Evolutionary conservation across 2,329 filamentous ascomycete genomes (phyloP).

Genomic region (Falciphora oryzae): DNA sequence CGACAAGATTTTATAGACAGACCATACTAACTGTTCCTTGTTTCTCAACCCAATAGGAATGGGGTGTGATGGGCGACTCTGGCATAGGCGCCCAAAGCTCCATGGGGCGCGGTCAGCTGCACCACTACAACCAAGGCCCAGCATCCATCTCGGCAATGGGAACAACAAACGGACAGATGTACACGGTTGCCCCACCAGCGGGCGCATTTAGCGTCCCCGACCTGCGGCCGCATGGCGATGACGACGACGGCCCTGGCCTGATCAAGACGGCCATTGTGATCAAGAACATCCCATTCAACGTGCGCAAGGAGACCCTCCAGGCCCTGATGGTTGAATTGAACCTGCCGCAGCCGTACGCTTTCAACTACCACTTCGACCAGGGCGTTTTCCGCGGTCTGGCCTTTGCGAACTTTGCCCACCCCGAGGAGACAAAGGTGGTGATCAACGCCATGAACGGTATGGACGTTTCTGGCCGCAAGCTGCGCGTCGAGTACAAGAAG

Average conservation of each 20-base stretch:
- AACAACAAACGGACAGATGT: constrained; percentile 10
- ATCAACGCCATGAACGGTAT: constrained; percentile 95
- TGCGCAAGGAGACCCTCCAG: constrained; percentile 93
- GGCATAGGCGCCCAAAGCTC: constrained; percentile 10
- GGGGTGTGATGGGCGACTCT: constrained; percentile 14
- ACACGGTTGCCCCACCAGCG: constrained; percentile 6
- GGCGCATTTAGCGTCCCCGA: constrained; percentile 31
- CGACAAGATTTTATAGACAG: neutral
- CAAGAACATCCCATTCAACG: constrained; percentile 98
- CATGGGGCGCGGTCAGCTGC: constrained; percentile 16
- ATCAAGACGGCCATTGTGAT: constrained; percentile 98
- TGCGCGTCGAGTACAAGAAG: constrained; percentile 98
- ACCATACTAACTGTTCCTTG: neutral
- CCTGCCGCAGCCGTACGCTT: constrained; percentile 91
- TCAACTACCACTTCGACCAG: constrained; percentile 99
- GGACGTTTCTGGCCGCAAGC: constrained; percentile 88
- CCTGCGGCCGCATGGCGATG: constrained; percentile 33
- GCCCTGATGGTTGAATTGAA: constrained; percentile 91
- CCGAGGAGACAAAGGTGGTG: constrained; percentile 86
- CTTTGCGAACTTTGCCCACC: constrained; percentile 96
- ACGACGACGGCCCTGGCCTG: constrained; percentile 67
- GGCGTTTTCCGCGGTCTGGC: constrained; percentile 93
- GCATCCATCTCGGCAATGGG: neutral
- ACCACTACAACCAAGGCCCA: constrained; percentile 9
- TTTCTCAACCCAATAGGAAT: constrained; percentile 4